Percentiles rank a stretch among this genome's conserved stretches.
phyloP scores from a whole-genome alignment of 2,329 filamentous ascomycete genomes.

The Aureobasidium zeae region DNA sequence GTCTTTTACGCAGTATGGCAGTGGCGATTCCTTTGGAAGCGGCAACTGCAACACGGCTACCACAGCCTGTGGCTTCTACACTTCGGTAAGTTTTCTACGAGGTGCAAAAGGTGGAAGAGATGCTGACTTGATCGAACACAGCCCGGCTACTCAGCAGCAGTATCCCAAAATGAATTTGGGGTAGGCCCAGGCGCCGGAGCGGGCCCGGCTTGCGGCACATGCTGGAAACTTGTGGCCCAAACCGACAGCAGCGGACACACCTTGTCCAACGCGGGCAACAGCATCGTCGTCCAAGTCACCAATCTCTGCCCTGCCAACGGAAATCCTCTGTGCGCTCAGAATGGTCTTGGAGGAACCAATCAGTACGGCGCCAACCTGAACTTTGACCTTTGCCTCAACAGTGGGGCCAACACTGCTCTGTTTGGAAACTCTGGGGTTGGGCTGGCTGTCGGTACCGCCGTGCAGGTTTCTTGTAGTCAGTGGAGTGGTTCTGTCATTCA shows the following conservation, averaged over 20 bases:
- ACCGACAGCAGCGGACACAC: conserved; percentile 27
- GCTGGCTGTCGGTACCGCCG: conserved; percentile 28
- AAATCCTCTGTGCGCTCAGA: conserved; percentile 33
- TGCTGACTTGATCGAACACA: too few relatives aligned
- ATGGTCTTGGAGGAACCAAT: conserved; percentile 27
- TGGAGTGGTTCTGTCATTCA: conserved; percentile 19
- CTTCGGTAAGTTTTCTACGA: conserved; percentile 17
- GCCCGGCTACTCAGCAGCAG: conserved; percentile 31
- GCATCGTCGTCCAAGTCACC: conserved; percentile 33
- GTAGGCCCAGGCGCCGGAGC: conserved; percentile 30
- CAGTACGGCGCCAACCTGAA: conserved; percentile 34
- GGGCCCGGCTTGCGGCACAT: conserved; percentile 33
- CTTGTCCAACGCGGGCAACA: conserved; percentile 26
- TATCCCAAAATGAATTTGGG: conserved; percentile 34
- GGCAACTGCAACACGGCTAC: conserved; percentile 31
- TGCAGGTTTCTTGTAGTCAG: conserved; percentile 24
- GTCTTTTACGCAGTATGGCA: conserved; percentile 31
- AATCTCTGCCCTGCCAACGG: conserved; percentile 33
- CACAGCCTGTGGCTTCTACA: conserved; percentile 31
- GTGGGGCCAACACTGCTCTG: conserved; percentile 30
- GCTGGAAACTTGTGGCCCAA: conserved; percentile 31
- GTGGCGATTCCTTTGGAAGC: conserved; percentile 27
- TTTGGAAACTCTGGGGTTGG: conserved; percentile 28
- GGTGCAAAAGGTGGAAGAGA: too few relatives aligned
- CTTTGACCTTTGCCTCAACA: conserved; percentile 35